phyloP scores from a whole-genome alignment of 495 filamentous ascomycete species.

The Penicillium cinerascens region DNA sequence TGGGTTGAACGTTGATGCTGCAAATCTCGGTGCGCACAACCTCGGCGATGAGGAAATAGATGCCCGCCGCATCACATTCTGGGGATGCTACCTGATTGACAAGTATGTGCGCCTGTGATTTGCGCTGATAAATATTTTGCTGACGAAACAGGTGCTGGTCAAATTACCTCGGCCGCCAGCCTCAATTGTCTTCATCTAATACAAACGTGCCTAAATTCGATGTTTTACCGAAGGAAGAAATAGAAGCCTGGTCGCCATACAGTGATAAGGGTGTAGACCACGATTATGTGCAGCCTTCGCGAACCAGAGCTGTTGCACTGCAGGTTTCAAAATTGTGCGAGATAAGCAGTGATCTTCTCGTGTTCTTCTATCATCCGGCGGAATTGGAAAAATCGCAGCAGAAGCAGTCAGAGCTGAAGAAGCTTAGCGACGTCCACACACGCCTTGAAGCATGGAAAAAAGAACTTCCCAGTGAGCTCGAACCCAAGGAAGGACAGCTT shows the following conservation, averaged over 20 bases:
- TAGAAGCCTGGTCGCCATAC: conserved; percentile 82
- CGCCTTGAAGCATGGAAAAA: conserved; percentile 90
- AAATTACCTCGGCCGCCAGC: conserved; percentile 91
- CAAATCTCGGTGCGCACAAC: conserved; percentile 54
- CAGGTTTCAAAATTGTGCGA: conserved; percentile 84
- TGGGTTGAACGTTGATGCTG: conserved; percentile 84
- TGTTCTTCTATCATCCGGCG: conserved; percentile 85
- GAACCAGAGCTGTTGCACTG: conserved; percentile 76
- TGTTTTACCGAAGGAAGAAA: conserved; percentile 86
- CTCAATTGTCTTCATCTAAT: conserved; percentile 74
- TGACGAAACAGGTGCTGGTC: conserved; percentile 74
- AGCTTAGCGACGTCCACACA: conserved; percentile 84
- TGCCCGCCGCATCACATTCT: conserved; percentile 87
- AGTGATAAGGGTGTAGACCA: conserved; percentile 74
- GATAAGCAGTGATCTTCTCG: conserved; percentile 86
- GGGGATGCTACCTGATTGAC: conserved; percentile 98
- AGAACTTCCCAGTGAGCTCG: conserved; percentile 79
- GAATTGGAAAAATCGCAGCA: conserved; percentile 54
- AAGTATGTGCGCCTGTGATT: conserved; percentile 54
- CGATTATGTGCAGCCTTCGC: conserved; percentile 70
- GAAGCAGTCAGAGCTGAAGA: conserved; percentile 84
- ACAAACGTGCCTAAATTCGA: conserved; percentile 85
- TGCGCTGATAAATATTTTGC: background rate
- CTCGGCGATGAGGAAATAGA: conserved; percentile 83
- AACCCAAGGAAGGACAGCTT: conserved; percentile 83